Evolutionary conservation across 768 basidiomycete genomes (phyloP), one percentile per base, ranked within the genome.

Genomic region (Kwoniella europaea): DNA sequence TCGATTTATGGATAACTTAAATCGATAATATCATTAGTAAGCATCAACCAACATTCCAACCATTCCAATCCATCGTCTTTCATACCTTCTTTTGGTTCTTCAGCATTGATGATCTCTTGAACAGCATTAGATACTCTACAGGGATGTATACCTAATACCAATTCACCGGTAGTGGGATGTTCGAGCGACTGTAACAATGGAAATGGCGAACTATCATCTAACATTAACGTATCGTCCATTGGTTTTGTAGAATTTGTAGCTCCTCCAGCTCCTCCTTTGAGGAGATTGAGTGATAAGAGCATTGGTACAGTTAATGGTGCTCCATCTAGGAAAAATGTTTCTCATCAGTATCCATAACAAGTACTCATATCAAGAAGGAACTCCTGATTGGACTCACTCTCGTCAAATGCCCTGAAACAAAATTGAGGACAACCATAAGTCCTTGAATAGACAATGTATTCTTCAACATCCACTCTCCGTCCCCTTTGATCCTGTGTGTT

Each of bases 31-130:
- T 52, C 42, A 43, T 43, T 58, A 22, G 64, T 62, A 27, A 76
- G 63, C 75, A 74, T 74, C 52, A 76, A 54, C 71, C 71, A 74
- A 15, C 63, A 60, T 60, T 77, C 71, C 63, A 77, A 63, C 76
- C 73, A 77, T 16, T 22, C 41, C 22, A 71, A 15, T 27, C 61
- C 44, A 15, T 53, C 53, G 53, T 13, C 27, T 16, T 55, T 24
- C 42, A 27, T 20, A 18, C 55, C 20, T 15, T 4, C 62, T n/a
- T 60, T 22, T 29, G 15, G 13, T 16, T 18, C 41, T 10, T 15
- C 27, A 20, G 50, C 63, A 15, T 29, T 4, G 12, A 73, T 20
- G 10, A 76, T 63, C 59, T 69, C 75, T 4, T 68, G 41, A 4
- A 76, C 73, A 2, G 71, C 73, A 10, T 61, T 42, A n/a, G 29